phyloP scores from a whole-genome alignment of 805 yeast species.

The Ogataea paradorogensis region DNA sequence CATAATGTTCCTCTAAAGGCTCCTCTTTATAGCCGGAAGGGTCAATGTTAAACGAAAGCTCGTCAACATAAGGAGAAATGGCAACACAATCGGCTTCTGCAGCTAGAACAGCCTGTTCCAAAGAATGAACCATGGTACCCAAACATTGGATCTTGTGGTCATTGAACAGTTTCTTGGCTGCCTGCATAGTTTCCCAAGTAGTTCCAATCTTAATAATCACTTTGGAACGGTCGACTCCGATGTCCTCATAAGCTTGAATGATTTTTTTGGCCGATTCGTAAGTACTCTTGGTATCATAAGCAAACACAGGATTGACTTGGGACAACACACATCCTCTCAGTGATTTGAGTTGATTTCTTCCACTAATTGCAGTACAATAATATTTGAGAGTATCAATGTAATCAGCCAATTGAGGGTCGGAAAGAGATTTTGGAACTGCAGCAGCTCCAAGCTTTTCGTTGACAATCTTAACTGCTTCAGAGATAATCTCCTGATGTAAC shows the following conservation, averaged over 20 bases:
- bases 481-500: conserved; percentile 20
- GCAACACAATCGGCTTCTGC: conserved; percentile 36
- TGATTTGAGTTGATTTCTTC: conserved; percentile 22
- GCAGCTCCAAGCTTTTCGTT: conserved; percentile 9
- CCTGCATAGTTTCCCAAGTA: conserved; percentile 35
- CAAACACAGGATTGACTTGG: conserved; percentile 30
- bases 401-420: conserved; percentile 8
- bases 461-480: conserved; percentile 21
- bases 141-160: conserved; percentile 28
- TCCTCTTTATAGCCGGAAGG: conserved; percentile 23
- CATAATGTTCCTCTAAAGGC: conserved; percentile 29
- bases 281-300: conserved; percentile 28
- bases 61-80: conserved; percentile 37
- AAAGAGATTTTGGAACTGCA: conserved; percentile 13
- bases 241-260: conserved; percentile 31
- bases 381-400: conserved; percentile 20
- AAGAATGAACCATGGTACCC: conserved; percentile 37
- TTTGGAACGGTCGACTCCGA: conserved; percentile 31
- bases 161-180: conserved; percentile 27
- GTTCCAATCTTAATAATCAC: conserved; percentile 37
- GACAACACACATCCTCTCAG: conserved; percentile 26
- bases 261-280: conserved; percentile 26
- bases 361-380: conserved; percentile 26
- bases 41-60: conserved; percentile 27
- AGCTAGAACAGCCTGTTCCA: conserved; percentile 36